A percentile compares a stretch with the other conserved stretches of the same genome.
Conservation (phyloP, 2,329 filamentous ascomycete genomes). For the Talaromyces sp. region DNA sequence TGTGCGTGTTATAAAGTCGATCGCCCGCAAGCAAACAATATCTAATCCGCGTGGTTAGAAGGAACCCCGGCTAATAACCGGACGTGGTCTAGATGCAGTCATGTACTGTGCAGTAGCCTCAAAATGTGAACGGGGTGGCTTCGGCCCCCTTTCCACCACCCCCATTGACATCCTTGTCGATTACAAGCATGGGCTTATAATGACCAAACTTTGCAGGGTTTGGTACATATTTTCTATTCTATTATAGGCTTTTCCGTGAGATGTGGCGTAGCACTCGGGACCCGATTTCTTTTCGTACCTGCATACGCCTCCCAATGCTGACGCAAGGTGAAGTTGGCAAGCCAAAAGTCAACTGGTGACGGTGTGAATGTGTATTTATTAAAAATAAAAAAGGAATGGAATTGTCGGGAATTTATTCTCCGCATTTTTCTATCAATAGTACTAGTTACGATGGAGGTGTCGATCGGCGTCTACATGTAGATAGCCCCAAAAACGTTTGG, state of each 20-base stretch:
- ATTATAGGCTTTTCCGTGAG: not conserved
- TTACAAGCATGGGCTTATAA: not conserved
- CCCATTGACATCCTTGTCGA: not conserved
- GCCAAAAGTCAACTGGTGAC: not conserved
- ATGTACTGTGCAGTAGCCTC: not conserved
- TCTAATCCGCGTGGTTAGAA: not conserved
- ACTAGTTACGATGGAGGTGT: not conserved
- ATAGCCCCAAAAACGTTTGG: not conserved
- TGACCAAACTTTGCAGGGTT: no score
- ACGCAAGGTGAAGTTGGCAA: not conserved
- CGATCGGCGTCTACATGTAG: not conserved
- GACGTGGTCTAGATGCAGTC: not conserved
- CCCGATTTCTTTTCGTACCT: not conserved
- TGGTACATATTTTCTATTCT: not conserved
- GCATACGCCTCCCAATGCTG: not conserved
- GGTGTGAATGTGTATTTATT: not conserved
- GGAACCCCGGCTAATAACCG: not conserved
- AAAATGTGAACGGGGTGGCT: not conserved
- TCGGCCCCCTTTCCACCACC: not conserved
- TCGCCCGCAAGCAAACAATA: not conserved
- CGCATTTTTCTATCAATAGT: not conserved
- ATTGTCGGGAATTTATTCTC: not conserved
- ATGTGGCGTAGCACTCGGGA: not conserved
- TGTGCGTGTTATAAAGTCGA: not conserved
- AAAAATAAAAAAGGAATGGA: not conserved